These are phyloP conservation scores for Vaccinium corymbosum DNA, from an alignment of 148 eudicot species.

Conservation along the genomic window DNA sequence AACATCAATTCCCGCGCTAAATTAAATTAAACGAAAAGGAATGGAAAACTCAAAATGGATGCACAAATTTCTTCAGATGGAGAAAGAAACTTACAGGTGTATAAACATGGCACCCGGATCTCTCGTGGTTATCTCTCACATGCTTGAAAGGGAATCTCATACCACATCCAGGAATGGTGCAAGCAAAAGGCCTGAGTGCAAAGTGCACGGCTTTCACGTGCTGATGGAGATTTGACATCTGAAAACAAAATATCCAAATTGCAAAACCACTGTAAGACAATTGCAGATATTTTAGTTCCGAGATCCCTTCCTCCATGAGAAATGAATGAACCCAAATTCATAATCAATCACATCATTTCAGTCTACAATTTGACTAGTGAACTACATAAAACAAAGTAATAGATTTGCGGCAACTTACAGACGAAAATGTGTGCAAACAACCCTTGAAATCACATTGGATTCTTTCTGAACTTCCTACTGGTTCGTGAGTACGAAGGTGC, in stretches of 20 bases:
- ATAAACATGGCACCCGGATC: conserved; percentile 59
- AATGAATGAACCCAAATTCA: background rate
- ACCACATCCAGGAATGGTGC: conserved; percentile 70
- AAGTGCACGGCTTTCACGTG: conserved; percentile 80
- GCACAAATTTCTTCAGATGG: background rate
- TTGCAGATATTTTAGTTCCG: background rate
- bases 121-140: conserved; percentile 88
- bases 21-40: background rate
- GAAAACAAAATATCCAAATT: conserved; percentile 13
- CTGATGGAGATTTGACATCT: conserved; percentile 82
- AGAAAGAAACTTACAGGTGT: conserved; percentile 37
- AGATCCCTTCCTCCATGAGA: no score
- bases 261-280: background rate
- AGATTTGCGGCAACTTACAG: conserved; percentile 35
- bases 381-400: background rate
- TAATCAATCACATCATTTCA: background rate
- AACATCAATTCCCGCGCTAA: background rate
- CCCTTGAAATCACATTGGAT: conserved; percentile 64
- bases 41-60: background rate
- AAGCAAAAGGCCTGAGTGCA: conserved; percentile 48
- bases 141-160: conserved; percentile 85
- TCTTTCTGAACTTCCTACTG: conserved; percentile 26
- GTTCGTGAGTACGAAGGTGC: conserved; percentile 63
- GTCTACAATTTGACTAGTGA: background rate
- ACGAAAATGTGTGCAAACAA: conserved; percentile 64